Evolutionary conservation across 2,329 filamentous ascomycete species (phyloP).

Genomic region (Tolypocladium cylindrosporum): DNA sequence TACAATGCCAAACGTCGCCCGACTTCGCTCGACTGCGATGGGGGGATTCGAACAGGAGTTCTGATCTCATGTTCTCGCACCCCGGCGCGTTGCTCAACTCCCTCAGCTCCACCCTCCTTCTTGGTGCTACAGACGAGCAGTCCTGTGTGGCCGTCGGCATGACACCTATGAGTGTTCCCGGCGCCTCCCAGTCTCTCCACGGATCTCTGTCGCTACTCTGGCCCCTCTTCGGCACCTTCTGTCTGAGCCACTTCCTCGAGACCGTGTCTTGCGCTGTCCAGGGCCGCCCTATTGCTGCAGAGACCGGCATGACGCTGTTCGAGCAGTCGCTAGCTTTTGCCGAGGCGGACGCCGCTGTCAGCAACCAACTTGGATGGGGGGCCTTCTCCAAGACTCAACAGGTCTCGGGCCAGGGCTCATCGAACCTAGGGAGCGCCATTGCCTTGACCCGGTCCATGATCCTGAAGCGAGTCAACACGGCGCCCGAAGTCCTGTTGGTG

Average conservation of each 20-base stretch:
- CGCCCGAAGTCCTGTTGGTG: constrained; percentile 79
- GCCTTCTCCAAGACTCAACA: constrained; percentile 43
- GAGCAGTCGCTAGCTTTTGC: constrained; percentile 94
- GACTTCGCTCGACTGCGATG: constrained; percentile 61
- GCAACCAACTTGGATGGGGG: constrained; percentile 66
- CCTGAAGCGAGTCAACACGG: constrained; percentile 72
- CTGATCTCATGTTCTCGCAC: constrained; percentile 60
- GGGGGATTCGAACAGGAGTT: constrained; percentile 54
- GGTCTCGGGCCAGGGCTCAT: constrained; percentile 16
- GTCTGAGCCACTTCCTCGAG: constrained; percentile 77
- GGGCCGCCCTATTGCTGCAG: constrained; percentile 66
- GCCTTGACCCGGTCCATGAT: constrained; percentile 56
- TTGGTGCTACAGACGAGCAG: constrained; percentile 62
- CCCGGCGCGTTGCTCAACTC: constrained; percentile 61
- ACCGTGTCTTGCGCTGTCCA: constrained; percentile 81
- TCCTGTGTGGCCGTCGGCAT: constrained; percentile 71
- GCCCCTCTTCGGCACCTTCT: constrained; percentile 62
- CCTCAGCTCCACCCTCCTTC: constrained; percentile 60
- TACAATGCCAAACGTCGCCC: constrained; percentile 83
- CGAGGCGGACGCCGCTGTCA: constrained; percentile 83
- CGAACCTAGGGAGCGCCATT: constrained; percentile 22
- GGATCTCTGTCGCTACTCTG: constrained; percentile 73
- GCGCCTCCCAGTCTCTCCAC: constrained; percentile 43
- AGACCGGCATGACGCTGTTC: constrained; percentile 93
- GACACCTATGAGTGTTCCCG: constrained; percentile 42